Evolutionary conservation across 148 eudicot genomes (phyloP), one percentile per base, ranked within the genome.

Genomic region (Diospyros lotus): DNA sequence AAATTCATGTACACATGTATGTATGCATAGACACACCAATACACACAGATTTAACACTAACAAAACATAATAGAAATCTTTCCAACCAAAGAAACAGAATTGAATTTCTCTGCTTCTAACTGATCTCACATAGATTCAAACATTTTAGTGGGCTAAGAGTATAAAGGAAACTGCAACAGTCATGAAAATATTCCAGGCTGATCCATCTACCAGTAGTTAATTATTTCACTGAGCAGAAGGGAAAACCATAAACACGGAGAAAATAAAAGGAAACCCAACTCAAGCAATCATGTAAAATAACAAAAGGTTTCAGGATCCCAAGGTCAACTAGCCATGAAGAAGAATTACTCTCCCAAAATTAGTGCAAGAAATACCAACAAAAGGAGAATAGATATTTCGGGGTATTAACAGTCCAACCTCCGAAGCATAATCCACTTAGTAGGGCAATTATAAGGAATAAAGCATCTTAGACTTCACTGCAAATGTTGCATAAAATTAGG

Each of bases 401-500:
- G 52, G 52, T 48, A 48, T 48, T 69, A 53, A 59, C 38, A 73
- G 77, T 66, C 72, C 58, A 71, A 70, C 43, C 48, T 60, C 77
- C 68, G 11, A 50, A 58, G 58, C 58, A 50, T 41, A 77, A 51
- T 79, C 78, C 75, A 89, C 87, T 73, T 59, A 77, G 60, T 62
- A 76, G 67, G 81, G 73, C 77, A 84, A 46, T 77, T 58, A 79
- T 79, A 65, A 79, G 84, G 58, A 66, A 77, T 59, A 48, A 55
- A 66, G 67, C 66, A 50, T 61, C 11, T 68, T 59, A 68, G 72
- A 28, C 28, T 28, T 28, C 28, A 28, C 28, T 69, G 79, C 58
- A 80, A 75, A 73, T 76, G 58, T 50, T 66, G 76, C 77, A 80
- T 76, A 80, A 72, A 66, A 56, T 58, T 73, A 74, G 78, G 80